phyloP scores from a whole-genome alignment of 2,329 filamentous ascomycete genomes.

The Leptoxyphium fumago region DNA sequence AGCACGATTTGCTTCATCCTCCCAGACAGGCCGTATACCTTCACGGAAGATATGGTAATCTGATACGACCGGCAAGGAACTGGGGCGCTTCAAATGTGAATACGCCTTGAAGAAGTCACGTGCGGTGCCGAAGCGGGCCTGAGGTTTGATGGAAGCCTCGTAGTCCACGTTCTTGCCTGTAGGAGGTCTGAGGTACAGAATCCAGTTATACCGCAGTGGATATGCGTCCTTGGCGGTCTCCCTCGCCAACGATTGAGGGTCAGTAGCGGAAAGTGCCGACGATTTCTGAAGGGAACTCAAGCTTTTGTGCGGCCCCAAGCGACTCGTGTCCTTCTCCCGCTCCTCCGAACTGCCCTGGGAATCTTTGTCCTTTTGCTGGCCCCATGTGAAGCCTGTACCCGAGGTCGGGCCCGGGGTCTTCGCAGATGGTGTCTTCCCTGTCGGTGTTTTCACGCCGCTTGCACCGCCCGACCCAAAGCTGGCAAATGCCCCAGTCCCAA shows the following conservation, averaged over 20 bases:
- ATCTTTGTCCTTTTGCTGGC: constrained; percentile 44
- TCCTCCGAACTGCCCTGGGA: constrained; percentile 26
- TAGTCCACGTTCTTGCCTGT: constrained; percentile 97
- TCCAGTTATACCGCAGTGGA: constrained; percentile 73
- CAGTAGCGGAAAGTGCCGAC: constrained; percentile 3
- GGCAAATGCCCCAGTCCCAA: constrained; percentile 90
- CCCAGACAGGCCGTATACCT: constrained; percentile 93
- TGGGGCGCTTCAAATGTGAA: constrained; percentile 77
- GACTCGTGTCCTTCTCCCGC: constrained; percentile 13
- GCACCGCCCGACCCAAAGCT: constrained; percentile 51
- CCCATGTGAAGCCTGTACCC: constrained; percentile 50
- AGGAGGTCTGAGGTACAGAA: constrained; percentile 93
- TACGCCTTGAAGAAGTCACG: constrained; percentile 91
- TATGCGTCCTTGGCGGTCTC: constrained; percentile 25
- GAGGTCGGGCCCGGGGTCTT: constrained; percentile 58
- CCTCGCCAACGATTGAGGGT: background rate
- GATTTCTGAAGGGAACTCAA: constrained; percentile 9
- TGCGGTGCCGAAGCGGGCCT: constrained; percentile 66
- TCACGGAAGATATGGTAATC: constrained; percentile 98
- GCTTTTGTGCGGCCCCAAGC: constrained; percentile 13
- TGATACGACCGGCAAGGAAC: constrained; percentile 73
- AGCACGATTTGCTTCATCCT: constrained; percentile 90
- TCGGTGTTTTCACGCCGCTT: constrained; percentile 49
- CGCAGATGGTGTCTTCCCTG: constrained; percentile 48
- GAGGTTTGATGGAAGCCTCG: constrained; percentile 83